Percentiles rank a stretch among this genome's conserved stretches.
Evolutionary conservation across 2,329 filamentous ascomycete species (phyloP).

Genomic region (Colletotrichum sp.): DNA sequence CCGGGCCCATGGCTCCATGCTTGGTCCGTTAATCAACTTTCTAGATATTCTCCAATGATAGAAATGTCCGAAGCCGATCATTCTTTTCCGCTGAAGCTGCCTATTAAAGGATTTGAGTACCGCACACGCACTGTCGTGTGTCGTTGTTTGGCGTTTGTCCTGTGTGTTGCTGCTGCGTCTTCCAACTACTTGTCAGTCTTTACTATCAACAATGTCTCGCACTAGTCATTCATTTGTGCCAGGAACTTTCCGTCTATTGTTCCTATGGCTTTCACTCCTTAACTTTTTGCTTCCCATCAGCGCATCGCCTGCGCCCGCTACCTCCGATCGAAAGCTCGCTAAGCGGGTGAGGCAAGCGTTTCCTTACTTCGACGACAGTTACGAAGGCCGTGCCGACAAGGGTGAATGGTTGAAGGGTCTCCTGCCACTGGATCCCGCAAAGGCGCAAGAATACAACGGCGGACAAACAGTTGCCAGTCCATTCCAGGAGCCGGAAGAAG

Average conservation of each 20-base stretch:
- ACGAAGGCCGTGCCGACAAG: background rate
- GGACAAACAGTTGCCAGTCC: too few species aligned
- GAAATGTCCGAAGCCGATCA: background rate
- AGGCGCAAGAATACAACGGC: background rate
- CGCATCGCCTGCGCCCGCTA: background rate
- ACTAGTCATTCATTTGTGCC: background rate
- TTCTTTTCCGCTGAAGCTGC: background rate
- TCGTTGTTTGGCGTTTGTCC: background rate
- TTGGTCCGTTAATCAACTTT: background rate
- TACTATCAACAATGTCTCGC: background rate
- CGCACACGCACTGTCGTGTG: background rate
- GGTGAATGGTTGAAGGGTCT: background rate
- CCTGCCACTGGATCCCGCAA: background rate
- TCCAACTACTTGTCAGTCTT: background rate
- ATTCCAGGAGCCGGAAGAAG: background rate
- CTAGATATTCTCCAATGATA: background rate
- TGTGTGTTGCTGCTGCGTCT: background rate
- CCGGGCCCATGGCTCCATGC: background rate
- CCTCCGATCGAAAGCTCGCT: background rate
- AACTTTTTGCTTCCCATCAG: background rate
- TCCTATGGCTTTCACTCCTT: background rate
- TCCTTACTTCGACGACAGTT: background rate
- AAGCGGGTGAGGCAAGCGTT: background rate
- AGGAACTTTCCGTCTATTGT: background rate
- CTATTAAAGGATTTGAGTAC: background rate